Evolutionary conservation across 176 grass and related monocot genomes (phyloP), one percentile per base, ranked within the genome.

Genomic region (Avena sativa): DNA sequence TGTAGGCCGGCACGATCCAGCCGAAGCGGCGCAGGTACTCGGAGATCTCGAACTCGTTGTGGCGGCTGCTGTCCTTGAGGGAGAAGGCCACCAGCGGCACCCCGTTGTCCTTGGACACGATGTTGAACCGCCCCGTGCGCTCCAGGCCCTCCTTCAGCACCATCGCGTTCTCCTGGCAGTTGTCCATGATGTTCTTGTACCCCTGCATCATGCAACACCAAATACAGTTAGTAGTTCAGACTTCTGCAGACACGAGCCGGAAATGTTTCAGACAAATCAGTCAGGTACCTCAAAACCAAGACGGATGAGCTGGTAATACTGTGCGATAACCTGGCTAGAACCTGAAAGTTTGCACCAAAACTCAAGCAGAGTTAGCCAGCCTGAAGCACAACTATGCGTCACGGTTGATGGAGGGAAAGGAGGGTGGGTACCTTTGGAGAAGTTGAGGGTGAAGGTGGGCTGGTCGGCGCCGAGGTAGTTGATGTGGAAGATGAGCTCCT

Each of bases 401-500:
- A 44, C 9, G 26, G 16, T 32, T 60, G 43, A 49, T 44, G 61
- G 30, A 74, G 0, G 11, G 57, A 56, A 38, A 69, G 73, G 59
- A 16, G 1, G 30, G 9, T 2, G 93, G 92, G 9, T 2, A 96
- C 94, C 95, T 83, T 97, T 97, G 82, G 95, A 97, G 92, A 97
- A 97, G 87, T 97, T 97, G 72, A 97, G 89, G 52, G 95, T 97
- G 89, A 97, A 97, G 26, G 95, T 97, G 57, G 95, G 95, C 84
- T 97, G 95, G 78, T 97, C 95, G n/a, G 95, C 79, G 75, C 95
- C 95, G 4, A 97, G 95, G 84, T 97, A 97, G 76, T 97, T 97
- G 89, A 95, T 97, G 87, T 97, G 95, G 87, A 97, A 97, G 91
- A 97, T 95, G 85, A 95, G 95, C 64, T 97, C 95, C n/a, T 95